phyloP scores from a whole-genome alignment of 179 eudicot genomes.

The Heliamphora pulchella region DNA sequence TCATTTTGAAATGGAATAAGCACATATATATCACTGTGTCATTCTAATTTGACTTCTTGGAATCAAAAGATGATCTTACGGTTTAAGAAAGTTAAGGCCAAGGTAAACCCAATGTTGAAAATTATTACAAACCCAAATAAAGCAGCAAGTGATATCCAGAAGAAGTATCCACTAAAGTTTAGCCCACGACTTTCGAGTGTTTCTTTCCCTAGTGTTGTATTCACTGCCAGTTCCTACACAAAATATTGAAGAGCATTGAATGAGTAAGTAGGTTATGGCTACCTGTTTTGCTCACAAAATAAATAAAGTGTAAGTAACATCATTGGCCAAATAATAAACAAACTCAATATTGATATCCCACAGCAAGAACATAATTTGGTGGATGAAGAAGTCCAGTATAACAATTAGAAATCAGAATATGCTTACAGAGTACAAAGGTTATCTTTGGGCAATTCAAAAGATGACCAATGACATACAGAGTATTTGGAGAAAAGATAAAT shows the following conservation, averaged over 20 bases:
- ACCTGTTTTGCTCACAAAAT: neutral
- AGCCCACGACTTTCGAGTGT: conserved; percentile 63
- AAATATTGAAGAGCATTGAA: conserved; percentile 11
- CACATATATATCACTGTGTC: neutral
- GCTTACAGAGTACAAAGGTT: neutral
- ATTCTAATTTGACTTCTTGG: neutral
- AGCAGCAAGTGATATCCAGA: conserved; percentile 67
- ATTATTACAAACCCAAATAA: conserved; percentile 50
- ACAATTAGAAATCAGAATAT: neutral
- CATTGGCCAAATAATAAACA: neutral
- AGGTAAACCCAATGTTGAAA: conserved; percentile 45
- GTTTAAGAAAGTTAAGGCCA: conserved; percentile 67
- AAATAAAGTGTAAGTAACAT: neutral
- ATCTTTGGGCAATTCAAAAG: neutral
- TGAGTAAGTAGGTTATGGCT: neutral
- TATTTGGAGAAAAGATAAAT: neutral
- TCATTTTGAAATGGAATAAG: conserved; percentile 6
- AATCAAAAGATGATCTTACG: conserved; percentile 32
- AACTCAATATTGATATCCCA: neutral
- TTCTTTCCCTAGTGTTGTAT: conserved; percentile 49
- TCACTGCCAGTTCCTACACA: conserved; percentile 35
- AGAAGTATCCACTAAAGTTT: conserved; percentile 37
- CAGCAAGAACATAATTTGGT: neutral
- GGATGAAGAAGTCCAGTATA: neutral
- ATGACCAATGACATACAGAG: neutral